Evolutionary conservation across 805 yeast species (phyloP), one percentile per base, ranked within the genome.

Genomic region (Saturnispora serradocipensis): DNA sequence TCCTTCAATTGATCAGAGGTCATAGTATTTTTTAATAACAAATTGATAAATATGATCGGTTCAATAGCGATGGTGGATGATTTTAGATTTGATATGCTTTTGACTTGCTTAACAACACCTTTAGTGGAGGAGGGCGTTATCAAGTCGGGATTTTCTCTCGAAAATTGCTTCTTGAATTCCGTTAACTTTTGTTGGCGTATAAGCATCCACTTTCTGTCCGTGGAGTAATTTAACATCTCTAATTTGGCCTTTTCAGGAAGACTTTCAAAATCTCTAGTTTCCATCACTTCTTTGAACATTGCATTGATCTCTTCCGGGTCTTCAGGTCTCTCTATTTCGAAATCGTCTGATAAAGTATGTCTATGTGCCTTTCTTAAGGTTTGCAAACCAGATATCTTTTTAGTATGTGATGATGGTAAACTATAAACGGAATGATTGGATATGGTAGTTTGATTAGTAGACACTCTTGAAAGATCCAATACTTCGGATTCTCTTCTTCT

Each of bases 201-300:
- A 57, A 90, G 74, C 84, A 87, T 82, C 96, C 97, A 89, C 67
- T 91, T 91, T 60, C 88, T 87, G 46, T 84, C 87, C 0, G 79
- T 70, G 43, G 85, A 78, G 62, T 85, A 89, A 58, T 76, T 77
- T 60, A 80, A 73, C 86, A 91, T 81, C 61, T 87, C 93, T 51
- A 73, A 76, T 57, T 82, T 82, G 3, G 93, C 96, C 48, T 77
- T 78, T 25, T 78, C 79, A 0, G 96, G 72, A 35, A 69, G 58
- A 36, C 76, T 72, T 47, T 72, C 80, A 67, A 88, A 85, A 64
- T 90, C 95, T 60, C 97, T 78, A 59, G 82, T 81, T 49, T 79
- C 82, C 91, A 90, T 85, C 54, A 90, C 77, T 53, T 84, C 89
- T 50, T 80, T 75, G 63, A 88, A 89, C 79, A 86, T 72, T 52